Conservation (phyloP, 345 rosid species). For the Ailanthus altissimus region DNA sequence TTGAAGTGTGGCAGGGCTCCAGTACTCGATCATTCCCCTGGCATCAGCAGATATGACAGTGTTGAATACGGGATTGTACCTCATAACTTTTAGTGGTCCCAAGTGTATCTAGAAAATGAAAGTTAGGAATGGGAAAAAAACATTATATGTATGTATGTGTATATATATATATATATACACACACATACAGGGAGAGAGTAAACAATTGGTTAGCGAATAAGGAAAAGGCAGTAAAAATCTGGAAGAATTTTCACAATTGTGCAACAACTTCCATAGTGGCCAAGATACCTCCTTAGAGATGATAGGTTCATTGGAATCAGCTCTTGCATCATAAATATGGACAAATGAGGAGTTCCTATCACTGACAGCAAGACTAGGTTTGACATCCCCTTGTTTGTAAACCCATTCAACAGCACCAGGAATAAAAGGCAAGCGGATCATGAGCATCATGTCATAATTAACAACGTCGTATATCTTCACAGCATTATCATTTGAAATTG, state of each 20-base stretch:
- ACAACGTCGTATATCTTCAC: slow-evolving; percentile 94
- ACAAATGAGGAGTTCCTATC: slow-evolving; percentile 75
- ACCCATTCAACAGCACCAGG: slow-evolving; percentile 95
- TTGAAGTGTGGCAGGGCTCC: slow-evolving; percentile 70
- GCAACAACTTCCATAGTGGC: slow-evolving; percentile 7
- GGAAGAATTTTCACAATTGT: neutral
- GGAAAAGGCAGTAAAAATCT: neutral
- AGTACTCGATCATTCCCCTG: slow-evolving; percentile 89
- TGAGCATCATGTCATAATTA: slow-evolving; percentile 98
- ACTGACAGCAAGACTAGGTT: slow-evolving; percentile 86
- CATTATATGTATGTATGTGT: too few relatives aligned
- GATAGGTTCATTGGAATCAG: slow-evolving; percentile 81
- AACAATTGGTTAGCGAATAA: neutral
- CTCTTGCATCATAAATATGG: slow-evolving; percentile 84
- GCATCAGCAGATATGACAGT: slow-evolving; percentile 80
- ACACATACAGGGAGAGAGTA: neutral
- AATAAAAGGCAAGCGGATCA: slow-evolving; percentile 76
- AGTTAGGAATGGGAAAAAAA: slow-evolving; percentile 4
- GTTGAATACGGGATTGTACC: slow-evolving; percentile 70
- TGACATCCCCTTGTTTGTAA: slow-evolving; percentile 91
- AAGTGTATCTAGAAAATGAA: slow-evolving; percentile 50
- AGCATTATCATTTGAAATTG: slow-evolving; percentile 81
- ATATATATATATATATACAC: too few relatives aligned
- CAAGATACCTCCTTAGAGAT: slow-evolving; percentile 61
- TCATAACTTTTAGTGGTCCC: slow-evolving; percentile 70